phyloP scores from a whole-genome alignment of 2,329 filamentous ascomycete species.

The Lasiodiplodia hormozganensis region DNA sequence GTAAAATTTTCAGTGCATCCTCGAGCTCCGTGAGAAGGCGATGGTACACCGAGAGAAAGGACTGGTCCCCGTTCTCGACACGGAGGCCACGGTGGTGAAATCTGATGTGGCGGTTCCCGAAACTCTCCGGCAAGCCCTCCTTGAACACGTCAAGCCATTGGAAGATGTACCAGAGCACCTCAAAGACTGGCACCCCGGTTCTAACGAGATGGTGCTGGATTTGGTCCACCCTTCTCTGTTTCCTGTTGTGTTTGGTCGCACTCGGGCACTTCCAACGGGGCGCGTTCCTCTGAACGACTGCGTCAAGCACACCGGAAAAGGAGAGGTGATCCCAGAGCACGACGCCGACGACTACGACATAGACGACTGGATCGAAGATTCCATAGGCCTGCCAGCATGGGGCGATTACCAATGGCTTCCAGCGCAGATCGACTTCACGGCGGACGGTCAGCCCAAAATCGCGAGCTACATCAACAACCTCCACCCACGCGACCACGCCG shows the following conservation, averaged over 20 bases:
- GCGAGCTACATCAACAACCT: slow-evolving; percentile 63
- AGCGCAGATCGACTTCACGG: slow-evolving; percentile 54
- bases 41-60: slow-evolving; percentile 49
- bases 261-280: slow-evolving; percentile 39
- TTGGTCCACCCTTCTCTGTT: slow-evolving; percentile 70
- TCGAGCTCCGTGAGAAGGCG: slow-evolving; percentile 61
- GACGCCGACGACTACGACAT: not conserved
- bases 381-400: not conserved
- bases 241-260: slow-evolving; percentile 63
- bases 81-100: slow-evolving; percentile 57
- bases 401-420: slow-evolving; percentile 51
- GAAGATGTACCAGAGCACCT: slow-evolving; percentile 58
- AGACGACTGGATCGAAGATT: not conserved
- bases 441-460: slow-evolving; percentile 48
- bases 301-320: slow-evolving; percentile 40
- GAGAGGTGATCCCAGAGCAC: slow-evolving; percentile 33
- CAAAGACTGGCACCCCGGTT: slow-evolving; percentile 68
- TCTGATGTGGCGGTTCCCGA: slow-evolving; percentile 57
- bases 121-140: slow-evolving; percentile 52
- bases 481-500: slow-evolving; percentile 51
- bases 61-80: slow-evolving; percentile 56
- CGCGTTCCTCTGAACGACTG: slow-evolving; percentile 41
- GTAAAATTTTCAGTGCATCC: slow-evolving; percentile 35
- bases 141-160: slow-evolving; percentile 53
- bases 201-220: slow-evolving; percentile 64